Conservation (phyloP, 805 yeast genomes). For the Kuraishia ogatae region DNA sequence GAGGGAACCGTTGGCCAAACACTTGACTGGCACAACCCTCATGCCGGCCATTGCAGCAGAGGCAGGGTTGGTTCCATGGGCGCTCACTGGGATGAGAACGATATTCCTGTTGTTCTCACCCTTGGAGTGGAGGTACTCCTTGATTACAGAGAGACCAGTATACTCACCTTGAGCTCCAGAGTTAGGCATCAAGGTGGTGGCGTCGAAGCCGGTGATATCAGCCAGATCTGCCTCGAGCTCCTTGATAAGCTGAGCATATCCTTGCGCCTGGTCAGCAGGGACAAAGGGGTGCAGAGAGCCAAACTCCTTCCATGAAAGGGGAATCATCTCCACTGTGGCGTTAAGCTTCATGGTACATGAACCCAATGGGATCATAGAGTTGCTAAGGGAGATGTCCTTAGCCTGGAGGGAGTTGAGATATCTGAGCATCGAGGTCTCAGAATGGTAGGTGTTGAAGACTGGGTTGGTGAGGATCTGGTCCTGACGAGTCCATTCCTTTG, state of each 20-base stretch:
- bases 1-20: conserved; percentile 77
- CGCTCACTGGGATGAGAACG: conserved; percentile 93
- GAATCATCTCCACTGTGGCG: conserved; percentile 91
- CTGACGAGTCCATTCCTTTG: conserved; percentile 40
- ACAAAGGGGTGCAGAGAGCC: conserved; percentile 86
- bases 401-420: conserved; percentile 78
- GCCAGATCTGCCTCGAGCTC: conserved; percentile 82
- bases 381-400: conserved; percentile 87
- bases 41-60: conserved; percentile 96
- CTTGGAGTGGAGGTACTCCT: conserved; percentile 58
- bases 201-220: conserved; percentile 88
- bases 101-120: conserved; percentile 74
- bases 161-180: conserved; percentile 99
- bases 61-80: conserved; percentile 98
- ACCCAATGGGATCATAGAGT: conserved; percentile 96
- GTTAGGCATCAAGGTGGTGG: conserved; percentile 89
- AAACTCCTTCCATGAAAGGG: conserved; percentile 93
- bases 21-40: conserved; percentile 88
- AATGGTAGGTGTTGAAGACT: conserved; percentile 81
- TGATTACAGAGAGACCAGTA: conserved; percentile 84
- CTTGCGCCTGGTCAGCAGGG: conserved; percentile 82
- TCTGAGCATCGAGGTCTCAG: conserved; percentile 92
- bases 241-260: conserved; percentile 65
- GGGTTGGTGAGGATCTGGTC: conserved; percentile 58
- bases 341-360: conserved; percentile 98